These are phyloP conservation scores for Arthrobotrys musiformis DNA, from an alignment of 2,329 filamentous ascomycete genomes.

Conservation along the genomic window DNA sequence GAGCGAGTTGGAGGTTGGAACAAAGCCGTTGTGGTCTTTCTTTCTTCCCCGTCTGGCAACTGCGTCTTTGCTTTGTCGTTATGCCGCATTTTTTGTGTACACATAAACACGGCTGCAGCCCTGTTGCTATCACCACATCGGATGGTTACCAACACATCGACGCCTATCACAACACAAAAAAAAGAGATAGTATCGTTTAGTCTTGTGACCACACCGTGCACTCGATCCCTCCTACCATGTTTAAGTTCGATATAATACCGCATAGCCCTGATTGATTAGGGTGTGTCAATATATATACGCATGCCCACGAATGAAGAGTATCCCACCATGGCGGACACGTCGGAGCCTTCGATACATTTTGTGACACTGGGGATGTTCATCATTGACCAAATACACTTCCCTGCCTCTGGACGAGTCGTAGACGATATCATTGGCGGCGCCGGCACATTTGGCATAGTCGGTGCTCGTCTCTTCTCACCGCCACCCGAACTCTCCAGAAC, in stretches of 20 bases:
- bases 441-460: conserved; percentile 81
- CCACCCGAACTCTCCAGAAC: conserved; percentile 70
- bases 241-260: neutral
- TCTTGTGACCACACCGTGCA: conserved; percentile 13
- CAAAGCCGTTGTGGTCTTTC: neutral
- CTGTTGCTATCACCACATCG: conserved; percentile 30
- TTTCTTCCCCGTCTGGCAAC: too few relatives aligned
- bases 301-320: neutral
- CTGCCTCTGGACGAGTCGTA: conserved; percentile 70
- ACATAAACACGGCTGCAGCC: conserved; percentile 32
- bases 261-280: neutral
- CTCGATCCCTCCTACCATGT: too few relatives aligned
- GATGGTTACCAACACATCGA: conserved; percentile 43
- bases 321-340: conserved; percentile 3
- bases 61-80: conserved; percentile 45
- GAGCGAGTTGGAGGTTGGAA: neutral
- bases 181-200: conserved; percentile 5
- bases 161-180: conserved; percentile 39
- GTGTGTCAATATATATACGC: too few relatives aligned
- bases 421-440: conserved; percentile 86
- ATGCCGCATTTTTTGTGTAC: conserved; percentile 31
- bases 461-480: conserved; percentile 87
- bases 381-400: conserved; percentile 90
- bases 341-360: conserved; percentile 67
- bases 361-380: conserved; percentile 80